These are phyloP conservation scores for Aotearoamyces nothofagi DNA, from an alignment of 2,329 filamentous ascomycete genomes.

Conservation along the genomic window DNA sequence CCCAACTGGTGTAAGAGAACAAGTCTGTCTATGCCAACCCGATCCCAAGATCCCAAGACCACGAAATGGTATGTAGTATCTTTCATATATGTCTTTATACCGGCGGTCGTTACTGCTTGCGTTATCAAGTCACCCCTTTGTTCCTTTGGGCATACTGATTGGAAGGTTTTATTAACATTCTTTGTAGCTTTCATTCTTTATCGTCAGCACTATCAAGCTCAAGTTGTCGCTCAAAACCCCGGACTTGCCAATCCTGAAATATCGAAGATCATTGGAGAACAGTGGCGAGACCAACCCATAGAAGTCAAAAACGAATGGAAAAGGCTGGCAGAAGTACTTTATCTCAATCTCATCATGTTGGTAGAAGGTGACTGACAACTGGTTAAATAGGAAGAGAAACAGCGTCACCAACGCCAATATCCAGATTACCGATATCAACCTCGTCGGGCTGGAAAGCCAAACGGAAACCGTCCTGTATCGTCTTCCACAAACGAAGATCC, in stretches of 20 bases:
- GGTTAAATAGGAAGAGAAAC: slow-evolving; percentile 59
- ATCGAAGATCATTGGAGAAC: slow-evolving; percentile 82
- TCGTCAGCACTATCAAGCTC: slow-evolving; percentile 78
- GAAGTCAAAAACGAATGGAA: slow-evolving; percentile 79
- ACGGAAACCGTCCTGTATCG: slow-evolving; percentile 9
- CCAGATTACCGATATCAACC: slow-evolving; percentile 93
- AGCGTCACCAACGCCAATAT: slow-evolving; percentile 75
- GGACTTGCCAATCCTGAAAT: slow-evolving; percentile 89
- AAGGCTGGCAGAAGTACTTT: slow-evolving; percentile 68
- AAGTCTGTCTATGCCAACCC: slow-evolving; percentile 55
- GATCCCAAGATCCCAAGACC: slow-evolving; percentile 58
- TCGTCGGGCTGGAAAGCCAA: slow-evolving; percentile 17
- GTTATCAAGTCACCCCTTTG: too few species aligned
- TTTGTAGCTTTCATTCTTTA: slow-evolving; percentile 87
- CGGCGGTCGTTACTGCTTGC: too few species aligned
- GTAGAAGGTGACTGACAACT: slow-evolving; percentile 1
- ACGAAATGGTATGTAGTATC: slow-evolving; percentile 45
- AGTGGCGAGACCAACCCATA: slow-evolving; percentile 69
- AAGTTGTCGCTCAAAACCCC: slow-evolving; percentile 70
- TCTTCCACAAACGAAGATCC: slow-evolving; percentile 28
- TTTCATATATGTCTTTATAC: slow-evolving; percentile 10
- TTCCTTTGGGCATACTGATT: slow-evolving; percentile 1
- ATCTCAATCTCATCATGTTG: slow-evolving; percentile 2
- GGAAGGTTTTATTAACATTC: slow-evolving; percentile 11
- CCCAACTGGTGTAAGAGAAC: slow-evolving; percentile 12